Conservation (phyloP, 495 filamentous ascomycete species). For the Annulohypoxylon maeteangense region DNA sequence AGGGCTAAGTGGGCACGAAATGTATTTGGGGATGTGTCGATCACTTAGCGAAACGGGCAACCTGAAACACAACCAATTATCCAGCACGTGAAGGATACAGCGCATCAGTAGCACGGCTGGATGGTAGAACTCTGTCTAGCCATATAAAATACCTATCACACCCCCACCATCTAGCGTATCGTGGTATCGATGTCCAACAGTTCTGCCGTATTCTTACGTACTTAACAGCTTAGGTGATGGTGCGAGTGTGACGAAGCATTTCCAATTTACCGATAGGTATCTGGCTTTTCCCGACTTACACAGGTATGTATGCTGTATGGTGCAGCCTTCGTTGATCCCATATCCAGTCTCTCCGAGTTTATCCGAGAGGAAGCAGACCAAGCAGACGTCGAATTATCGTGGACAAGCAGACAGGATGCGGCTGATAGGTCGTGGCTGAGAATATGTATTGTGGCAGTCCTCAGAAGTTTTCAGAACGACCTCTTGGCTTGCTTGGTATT, state of each 20-base stretch:
- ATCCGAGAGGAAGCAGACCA: constrained; percentile 5
- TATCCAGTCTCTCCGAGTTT: constrained; percentile 3
- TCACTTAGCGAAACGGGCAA: constrained; percentile 25
- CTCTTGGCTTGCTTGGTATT: constrained; percentile 3
- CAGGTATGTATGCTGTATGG: background rate
- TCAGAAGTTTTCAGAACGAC: background rate
- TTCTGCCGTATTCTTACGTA: background rate
- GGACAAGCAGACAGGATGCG: constrained; percentile 3
- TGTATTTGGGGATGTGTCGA: constrained; percentile 25
- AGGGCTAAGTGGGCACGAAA: constrained; percentile 27
- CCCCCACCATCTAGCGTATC: background rate
- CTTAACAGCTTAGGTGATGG: background rate
- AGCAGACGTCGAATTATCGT: background rate
- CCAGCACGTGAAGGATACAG: constrained; percentile 28
- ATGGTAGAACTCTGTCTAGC: constrained; percentile 9
- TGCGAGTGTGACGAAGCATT: constrained; percentile 10
- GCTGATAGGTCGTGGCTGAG: constrained; percentile 23
- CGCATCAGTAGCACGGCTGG: constrained; percentile 5
- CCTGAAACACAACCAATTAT: constrained; percentile 39
- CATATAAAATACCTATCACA: constrained; percentile 29
- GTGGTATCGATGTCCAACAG: background rate
- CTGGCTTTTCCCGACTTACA: background rate
- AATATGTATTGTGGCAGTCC: background rate
- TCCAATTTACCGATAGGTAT: constrained; percentile 16
- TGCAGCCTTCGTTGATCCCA: background rate